These are phyloP conservation scores for Cryptosporidium parvum DNA, from an alignment of 169 alveolate species.

Conservation along the genomic window DNA sequence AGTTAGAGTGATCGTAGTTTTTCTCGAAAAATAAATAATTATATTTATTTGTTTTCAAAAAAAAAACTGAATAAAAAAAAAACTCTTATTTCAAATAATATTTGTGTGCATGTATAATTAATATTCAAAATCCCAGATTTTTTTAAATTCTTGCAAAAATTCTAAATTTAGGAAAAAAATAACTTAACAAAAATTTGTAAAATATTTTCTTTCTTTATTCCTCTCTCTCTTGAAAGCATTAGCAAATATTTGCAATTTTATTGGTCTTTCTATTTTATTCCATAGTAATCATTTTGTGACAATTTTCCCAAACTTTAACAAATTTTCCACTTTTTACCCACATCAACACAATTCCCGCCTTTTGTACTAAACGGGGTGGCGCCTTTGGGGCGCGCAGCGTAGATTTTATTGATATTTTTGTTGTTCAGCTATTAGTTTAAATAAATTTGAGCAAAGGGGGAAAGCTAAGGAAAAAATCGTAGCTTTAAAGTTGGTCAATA, in stretches of 20 bases:
- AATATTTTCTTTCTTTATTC: neutral
- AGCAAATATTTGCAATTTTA: neutral
- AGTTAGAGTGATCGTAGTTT: neutral
- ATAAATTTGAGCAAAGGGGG: constrained; percentile 74
- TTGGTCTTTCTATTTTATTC: neutral
- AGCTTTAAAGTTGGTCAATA: constrained; percentile 25
- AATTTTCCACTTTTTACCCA: constrained; percentile 73
- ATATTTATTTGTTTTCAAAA: too few relatives aligned
- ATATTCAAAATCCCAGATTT: neutral
- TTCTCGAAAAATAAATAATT: too few relatives aligned
- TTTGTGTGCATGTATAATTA: neutral
- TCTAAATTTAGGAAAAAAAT: neutral
- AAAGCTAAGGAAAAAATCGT: constrained; percentile 23
- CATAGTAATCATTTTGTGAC: neutral
- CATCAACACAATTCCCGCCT: constrained; percentile 45
- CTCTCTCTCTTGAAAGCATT: neutral
- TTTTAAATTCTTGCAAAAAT: neutral
- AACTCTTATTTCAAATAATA: too few relatives aligned
- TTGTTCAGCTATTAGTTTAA: constrained; percentile 42
- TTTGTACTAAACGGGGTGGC: constrained; percentile 47
- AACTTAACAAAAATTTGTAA: neutral
- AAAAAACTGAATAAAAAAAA: too few relatives aligned
- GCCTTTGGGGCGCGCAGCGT: constrained; percentile 66
- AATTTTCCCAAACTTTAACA: constrained; percentile 25
- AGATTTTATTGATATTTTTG: constrained; percentile 61